Evolutionary conservation across 106 monocot genomes (phyloP).

Genomic region (Acorus gramineus): DNA sequence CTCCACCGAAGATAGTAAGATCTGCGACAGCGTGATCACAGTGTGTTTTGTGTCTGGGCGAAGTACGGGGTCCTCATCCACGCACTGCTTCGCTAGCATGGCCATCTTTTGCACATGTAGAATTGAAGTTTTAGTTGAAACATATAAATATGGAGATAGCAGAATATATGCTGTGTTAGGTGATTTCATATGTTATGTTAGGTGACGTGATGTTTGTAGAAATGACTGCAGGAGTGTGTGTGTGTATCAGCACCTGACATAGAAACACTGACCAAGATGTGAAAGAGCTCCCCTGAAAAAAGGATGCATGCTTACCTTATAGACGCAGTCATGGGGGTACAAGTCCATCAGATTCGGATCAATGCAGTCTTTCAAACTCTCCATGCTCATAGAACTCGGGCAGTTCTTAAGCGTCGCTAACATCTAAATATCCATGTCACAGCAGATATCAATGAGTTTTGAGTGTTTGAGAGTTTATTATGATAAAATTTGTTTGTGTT

Average conservation of each 20-base stretch:
- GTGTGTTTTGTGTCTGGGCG: slow-evolving; percentile 94
- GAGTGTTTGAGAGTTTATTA: no score
- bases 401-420: slow-evolving; percentile 59
- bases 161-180: no score
- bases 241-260: no score
- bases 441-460: not conserved
- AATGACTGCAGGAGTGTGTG: no score
- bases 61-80: slow-evolving; percentile 87
- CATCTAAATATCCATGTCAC: slow-evolving; percentile 46
- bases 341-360: slow-evolving; percentile 77
- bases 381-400: slow-evolving; percentile 65
- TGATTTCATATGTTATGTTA: no score
- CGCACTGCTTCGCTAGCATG: slow-evolving; percentile 83
- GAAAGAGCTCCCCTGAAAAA: not conserved
- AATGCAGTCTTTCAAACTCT: slow-evolving; percentile 55
- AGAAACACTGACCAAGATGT: no score
- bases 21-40: slow-evolving; percentile 82
- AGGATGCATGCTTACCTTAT: slow-evolving; percentile 37
- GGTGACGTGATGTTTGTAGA: no score
- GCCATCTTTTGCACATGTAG: slow-evolving; percentile 45
- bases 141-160: no score
- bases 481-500: no score
- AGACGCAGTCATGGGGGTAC: slow-evolving; percentile 91
- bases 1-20: slow-evolving; percentile 84
- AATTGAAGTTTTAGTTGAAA: not conserved